Evolutionary conservation across 257 asterid genomes (phyloP).

Genomic region (Solanum paucissectum): DNA sequence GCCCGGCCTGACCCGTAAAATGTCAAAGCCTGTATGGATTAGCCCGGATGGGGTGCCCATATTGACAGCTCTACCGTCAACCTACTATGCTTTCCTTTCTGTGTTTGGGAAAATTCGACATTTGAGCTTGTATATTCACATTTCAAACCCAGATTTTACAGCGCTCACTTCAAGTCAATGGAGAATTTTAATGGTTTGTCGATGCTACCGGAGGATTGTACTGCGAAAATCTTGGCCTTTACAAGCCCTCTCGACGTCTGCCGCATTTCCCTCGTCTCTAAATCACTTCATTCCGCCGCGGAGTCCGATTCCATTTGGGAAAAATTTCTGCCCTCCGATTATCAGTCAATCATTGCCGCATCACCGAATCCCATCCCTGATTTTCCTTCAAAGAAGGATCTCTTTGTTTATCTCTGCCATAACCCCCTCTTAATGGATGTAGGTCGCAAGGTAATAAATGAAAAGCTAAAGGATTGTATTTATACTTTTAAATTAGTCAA

Average conservation of each 20-base stretch:
- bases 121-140: background rate
- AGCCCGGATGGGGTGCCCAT: too few relatives aligned
- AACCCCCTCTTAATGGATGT: conserved; percentile 2
- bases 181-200: background rate
- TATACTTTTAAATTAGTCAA: too few relatives aligned
- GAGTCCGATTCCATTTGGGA: background rate
- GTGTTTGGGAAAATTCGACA: background rate
- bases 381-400: background rate
- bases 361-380: background rate
- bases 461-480: background rate
- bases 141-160: background rate
- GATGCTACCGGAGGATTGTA: background rate
- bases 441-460: background rate
- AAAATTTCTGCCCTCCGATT: conserved; percentile 1
- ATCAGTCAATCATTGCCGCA: background rate
- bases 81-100: too few relatives aligned
- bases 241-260: background rate
- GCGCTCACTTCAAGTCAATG: background rate
- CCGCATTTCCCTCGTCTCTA: background rate
- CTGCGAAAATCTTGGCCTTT: background rate
- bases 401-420: background rate
- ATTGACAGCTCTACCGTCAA: too few relatives aligned
- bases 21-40: too few relatives aligned
- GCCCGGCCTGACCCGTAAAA: too few relatives aligned
- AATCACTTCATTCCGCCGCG: background rate